Conservation (phyloP, 805 yeast genomes). For the Peterozyma toletana region DNA sequence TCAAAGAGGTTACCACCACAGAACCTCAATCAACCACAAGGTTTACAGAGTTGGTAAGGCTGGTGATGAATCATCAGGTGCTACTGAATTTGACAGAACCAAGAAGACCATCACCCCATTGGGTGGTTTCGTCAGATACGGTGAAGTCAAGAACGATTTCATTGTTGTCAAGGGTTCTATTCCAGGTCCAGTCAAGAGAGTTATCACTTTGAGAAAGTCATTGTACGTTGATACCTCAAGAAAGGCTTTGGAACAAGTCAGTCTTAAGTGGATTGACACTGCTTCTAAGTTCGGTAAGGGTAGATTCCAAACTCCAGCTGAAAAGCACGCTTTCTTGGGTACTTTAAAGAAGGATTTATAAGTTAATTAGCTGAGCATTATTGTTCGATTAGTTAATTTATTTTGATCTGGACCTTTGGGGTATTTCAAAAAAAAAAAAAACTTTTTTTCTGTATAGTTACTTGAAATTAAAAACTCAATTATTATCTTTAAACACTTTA, state of each 20-base stretch:
- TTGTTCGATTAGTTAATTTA: no score
- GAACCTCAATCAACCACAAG: constrained; percentile 99
- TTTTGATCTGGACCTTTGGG: no score
- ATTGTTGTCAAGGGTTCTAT: constrained; percentile 96
- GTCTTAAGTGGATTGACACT: constrained; percentile 99
- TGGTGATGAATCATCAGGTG: constrained; percentile 88
- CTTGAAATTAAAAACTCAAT: no score
- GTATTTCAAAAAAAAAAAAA: no score
- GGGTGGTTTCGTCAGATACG: constrained; percentile 99
- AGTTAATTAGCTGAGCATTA: background rate
- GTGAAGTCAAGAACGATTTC: constrained; percentile 96
- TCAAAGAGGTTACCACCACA: constrained; percentile 99
- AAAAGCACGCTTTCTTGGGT: constrained; percentile 99
- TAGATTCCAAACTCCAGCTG: constrained; percentile 99
- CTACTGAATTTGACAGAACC: constrained; percentile 99
- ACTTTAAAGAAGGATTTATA: constrained; percentile 94
- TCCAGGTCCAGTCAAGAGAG: constrained; percentile 99
- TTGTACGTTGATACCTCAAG: constrained; percentile 96
- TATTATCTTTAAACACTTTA: no score
- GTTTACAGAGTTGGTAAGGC: constrained; percentile 98
- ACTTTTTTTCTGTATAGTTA: no score
- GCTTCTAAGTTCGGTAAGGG: constrained; percentile 99
- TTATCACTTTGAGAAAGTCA: constrained; percentile 97
- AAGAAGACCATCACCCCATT: constrained; percentile 98
- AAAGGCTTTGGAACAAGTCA: constrained; percentile 93